A percentile compares a stretch with the other conserved stretches of the same genome.
Evolutionary conservation across 148 eudicot genomes (phyloP).

Genomic region (Camellia granthamiana): DNA sequence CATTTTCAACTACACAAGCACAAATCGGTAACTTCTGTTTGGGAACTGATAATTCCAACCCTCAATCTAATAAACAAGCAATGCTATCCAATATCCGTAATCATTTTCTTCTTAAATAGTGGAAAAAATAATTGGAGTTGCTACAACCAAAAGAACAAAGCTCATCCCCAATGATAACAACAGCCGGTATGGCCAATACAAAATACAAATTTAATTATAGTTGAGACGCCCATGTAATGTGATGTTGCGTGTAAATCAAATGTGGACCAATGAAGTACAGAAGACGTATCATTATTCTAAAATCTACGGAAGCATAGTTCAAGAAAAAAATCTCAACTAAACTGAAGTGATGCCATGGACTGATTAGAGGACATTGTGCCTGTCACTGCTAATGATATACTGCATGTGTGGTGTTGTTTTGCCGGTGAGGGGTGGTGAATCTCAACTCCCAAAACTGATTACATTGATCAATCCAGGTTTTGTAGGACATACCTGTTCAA

Average conservation of each 20-base stretch:
- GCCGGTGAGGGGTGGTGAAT: background rate
- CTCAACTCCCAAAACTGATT: background rate
- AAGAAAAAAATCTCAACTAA: background rate
- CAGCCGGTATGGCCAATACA: no score
- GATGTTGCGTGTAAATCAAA: background rate
- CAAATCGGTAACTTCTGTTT: background rate
- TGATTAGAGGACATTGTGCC: background rate
- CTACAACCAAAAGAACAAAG: slow-evolving; percentile 5
- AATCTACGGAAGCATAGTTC: background rate
- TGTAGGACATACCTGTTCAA: slow-evolving; percentile 77
- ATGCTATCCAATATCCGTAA: background rate
- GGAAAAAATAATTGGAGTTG: background rate
- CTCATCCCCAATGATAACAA: background rate
- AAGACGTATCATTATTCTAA: background rate
- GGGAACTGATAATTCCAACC: background rate
- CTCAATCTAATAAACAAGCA: background rate
- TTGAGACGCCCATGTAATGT: background rate
- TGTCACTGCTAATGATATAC: background rate
- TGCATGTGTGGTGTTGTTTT: background rate
- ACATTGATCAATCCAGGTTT: background rate
- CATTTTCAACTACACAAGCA: background rate
- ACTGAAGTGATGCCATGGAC: background rate
- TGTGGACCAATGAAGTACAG: background rate
- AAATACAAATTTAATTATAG: background rate
- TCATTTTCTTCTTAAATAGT: background rate